Evolutionary conservation across 2,329 filamentous ascomycete genomes (phyloP).

Genomic region (Coniella vitis): DNA sequence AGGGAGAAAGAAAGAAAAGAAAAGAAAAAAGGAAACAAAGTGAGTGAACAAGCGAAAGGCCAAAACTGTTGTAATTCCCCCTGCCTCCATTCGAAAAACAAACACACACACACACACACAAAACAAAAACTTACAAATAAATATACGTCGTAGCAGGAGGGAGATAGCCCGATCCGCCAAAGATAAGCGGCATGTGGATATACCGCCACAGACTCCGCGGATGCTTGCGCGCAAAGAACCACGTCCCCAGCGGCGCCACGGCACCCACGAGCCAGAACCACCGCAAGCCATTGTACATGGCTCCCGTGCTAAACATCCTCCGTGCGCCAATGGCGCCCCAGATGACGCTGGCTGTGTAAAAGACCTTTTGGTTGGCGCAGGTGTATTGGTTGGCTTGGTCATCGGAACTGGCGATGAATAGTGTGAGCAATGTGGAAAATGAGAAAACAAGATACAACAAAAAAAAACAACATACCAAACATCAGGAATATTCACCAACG

Average conservation of each 20-base stretch:
- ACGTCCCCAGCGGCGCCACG: constrained; percentile 56
- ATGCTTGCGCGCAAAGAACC: constrained; percentile 53
- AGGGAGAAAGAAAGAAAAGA: neutral
- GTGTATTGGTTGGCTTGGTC: constrained; percentile 50
- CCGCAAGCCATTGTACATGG: constrained; percentile 57
- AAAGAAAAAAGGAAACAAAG: neutral
- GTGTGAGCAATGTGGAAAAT: neutral
- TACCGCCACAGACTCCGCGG: constrained; percentile 58
- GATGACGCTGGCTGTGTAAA: constrained; percentile 64
- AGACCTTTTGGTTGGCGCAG: constrained; percentile 47
- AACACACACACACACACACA: too few species aligned
- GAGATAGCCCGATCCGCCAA: constrained; percentile 55
- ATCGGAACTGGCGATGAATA: constrained; percentile 21
- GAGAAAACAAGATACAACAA: neutral
- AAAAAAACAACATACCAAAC: constrained; percentile 40
- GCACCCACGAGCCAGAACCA: constrained; percentile 68
- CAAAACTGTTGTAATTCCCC: too few species aligned
- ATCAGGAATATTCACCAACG: constrained; percentile 52
- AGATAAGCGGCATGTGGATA: constrained; percentile 62
- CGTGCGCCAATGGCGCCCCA: constrained; percentile 68
- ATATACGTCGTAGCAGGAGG: constrained; percentile 66
- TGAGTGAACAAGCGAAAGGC: neutral
- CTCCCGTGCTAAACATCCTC: constrained; percentile 59
- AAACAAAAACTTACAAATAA: constrained; percentile 40
- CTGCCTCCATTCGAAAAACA: too few species aligned